Evolutionary conservation across 2,329 filamentous ascomycete species (phyloP).

Genomic region (Cyphellophora europaea): DNA sequence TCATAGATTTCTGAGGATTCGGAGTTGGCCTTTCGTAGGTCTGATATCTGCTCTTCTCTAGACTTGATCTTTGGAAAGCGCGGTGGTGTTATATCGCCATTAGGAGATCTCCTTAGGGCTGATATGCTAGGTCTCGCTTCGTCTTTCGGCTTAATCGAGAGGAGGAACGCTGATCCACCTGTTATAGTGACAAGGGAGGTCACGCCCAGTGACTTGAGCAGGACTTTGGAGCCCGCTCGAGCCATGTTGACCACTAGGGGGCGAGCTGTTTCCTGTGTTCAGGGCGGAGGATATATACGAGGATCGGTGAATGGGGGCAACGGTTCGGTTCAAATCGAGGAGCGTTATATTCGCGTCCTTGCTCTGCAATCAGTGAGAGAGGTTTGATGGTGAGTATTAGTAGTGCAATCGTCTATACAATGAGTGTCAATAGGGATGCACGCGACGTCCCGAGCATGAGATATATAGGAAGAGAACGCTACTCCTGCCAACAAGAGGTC

Average conservation of each 20-base stretch:
- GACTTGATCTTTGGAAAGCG: conserved; percentile 43
- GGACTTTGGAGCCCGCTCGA: background rate
- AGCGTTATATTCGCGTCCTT: too few species aligned
- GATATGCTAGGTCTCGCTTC: background rate
- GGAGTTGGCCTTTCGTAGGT: conserved; percentile 45
- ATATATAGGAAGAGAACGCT: too few species aligned
- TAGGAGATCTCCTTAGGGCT: conserved; percentile 16
- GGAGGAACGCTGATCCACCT: background rate
- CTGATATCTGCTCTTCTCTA: conserved; percentile 42
- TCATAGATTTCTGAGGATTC: conserved; percentile 58
- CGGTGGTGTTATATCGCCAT: conserved; percentile 46
- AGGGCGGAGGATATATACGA: background rate
- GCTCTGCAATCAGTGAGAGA: too few species aligned
- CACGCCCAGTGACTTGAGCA: background rate
- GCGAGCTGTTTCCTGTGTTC: background rate
- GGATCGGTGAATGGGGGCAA: background rate
- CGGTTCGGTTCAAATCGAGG: too few species aligned
- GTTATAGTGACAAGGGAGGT: background rate
- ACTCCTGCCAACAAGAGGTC: too few species aligned
- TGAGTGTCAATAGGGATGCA: too few species aligned
- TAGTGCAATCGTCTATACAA: too few species aligned
- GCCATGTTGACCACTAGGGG: background rate
- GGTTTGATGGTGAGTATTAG: too few species aligned
- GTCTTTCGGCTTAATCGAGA: background rate
- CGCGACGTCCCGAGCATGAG: too few species aligned